Base-by-base conservation (phyloP, 106 monocot species). In the Acorus calamus region DNA sequence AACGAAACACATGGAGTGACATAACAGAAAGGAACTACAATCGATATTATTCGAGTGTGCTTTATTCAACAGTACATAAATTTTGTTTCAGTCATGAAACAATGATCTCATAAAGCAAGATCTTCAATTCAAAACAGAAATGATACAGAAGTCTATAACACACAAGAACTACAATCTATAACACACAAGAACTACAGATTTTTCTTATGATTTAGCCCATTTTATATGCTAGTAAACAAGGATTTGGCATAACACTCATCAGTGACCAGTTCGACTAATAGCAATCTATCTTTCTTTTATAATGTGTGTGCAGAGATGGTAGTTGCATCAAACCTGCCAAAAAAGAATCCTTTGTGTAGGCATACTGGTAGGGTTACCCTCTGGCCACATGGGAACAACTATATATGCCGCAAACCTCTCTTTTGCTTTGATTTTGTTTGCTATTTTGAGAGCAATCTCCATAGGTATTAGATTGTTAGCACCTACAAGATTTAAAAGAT, bases 301-400 rank as follows among this genome's bases (percentile, higher is more conserved):
- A 3, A 9, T 8, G 5, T 52, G 28, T 8, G 28, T 45, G 42
- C 44, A 64, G 41, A 62, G 28, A 8, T 71, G 47, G 10, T 50
- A 28, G 6, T 50, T 46, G 48, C 14, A 55, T 4, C 66, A 57
- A 68, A 92, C 93, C 89, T 93, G 93, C 89, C 89, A 93, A 66
- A 61, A 86, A 52, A 93, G 80, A 74, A 93, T 93, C 49, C 89
- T 61, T 58, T 93, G 93, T 13, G 83, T 93, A 11, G 86, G 28
- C 66, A 76, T 66, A 76, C 89, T 68, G 11, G 83, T 89, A 47
- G 93, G 93, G 73, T 71, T 80, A 53, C 93, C 93, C 76, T 93
- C 93, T 6, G 93, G 93, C 93, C 93, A 93, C 93, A 93, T 93
- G 45, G 93, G 93, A 66, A 93, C 54, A 60, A 93, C 77, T 55